phyloP scores from a whole-genome alignment of 1,284 basidiomycete genomes.

The Rhodotorula sp. region DNA sequence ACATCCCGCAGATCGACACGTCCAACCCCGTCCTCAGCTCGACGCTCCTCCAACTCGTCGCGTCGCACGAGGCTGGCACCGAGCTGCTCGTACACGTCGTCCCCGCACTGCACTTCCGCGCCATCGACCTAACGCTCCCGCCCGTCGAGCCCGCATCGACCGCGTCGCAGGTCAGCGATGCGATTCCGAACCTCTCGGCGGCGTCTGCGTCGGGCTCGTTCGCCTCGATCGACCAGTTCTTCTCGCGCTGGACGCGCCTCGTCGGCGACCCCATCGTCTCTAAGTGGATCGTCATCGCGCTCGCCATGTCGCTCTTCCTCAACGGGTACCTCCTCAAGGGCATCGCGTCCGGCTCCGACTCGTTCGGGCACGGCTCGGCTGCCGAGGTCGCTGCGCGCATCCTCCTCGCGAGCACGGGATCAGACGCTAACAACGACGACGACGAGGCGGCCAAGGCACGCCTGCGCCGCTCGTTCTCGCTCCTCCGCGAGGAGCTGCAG shows the following conservation, averaged over 20 bases:
- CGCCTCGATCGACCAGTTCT: slow-evolving; percentile 71
- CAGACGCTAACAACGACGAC: slow-evolving; percentile 51
- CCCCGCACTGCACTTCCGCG: slow-evolving; percentile 52
- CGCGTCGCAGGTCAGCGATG: slow-evolving; percentile 18
- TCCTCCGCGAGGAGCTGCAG: slow-evolving; percentile 38
- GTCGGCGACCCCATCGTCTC: slow-evolving; percentile 92
- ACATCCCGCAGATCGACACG: slow-evolving; percentile 48
- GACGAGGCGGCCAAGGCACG: slow-evolving; percentile 36
- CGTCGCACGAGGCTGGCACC: slow-evolving; percentile 50
- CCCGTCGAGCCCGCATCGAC: slow-evolving; percentile 45
- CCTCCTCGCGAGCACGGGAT: slow-evolving; percentile 44
- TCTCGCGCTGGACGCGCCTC: slow-evolving; percentile 90
- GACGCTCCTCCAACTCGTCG: slow-evolving; percentile 64
- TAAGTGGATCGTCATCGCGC: slow-evolving; percentile 91
- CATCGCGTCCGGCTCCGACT: slow-evolving; percentile 54
- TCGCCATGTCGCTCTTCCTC: slow-evolving; percentile 83
- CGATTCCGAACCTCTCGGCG: slow-evolving; percentile 39
- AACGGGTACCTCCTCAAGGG: slow-evolving; percentile 92
- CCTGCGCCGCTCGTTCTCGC: slow-evolving; percentile 30
- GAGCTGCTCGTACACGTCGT: slow-evolving; percentile 46
- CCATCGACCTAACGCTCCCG: slow-evolving; percentile 45
- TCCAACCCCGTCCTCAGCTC: slow-evolving; percentile 61
- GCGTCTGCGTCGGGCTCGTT: slow-evolving; percentile 41
- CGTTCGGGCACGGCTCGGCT: slow-evolving; percentile 54
- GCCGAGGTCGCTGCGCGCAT: slow-evolving; percentile 53